phyloP scores from a whole-genome alignment of 2,329 filamentous ascomycete genomes.

The Penicillium sp. region DNA sequence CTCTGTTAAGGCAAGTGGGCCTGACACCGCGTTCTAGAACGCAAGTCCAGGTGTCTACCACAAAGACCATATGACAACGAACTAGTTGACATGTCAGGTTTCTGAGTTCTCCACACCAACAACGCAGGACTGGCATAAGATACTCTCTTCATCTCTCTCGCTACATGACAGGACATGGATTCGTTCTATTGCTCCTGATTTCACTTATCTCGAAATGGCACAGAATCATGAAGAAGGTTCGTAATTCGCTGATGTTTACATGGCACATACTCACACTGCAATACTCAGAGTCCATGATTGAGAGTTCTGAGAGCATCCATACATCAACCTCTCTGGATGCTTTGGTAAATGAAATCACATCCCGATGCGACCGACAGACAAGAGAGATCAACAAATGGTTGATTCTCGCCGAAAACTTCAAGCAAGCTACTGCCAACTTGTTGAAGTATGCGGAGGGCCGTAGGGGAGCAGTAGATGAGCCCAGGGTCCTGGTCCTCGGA shows the following conservation, averaged over 20 bases:
- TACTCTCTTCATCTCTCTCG: no score
- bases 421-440: background rate
- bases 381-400: constrained; percentile 3
- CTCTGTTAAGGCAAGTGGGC: no score
- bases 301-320: background rate
- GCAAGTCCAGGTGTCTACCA: no score
- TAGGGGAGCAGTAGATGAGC: background rate
- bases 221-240: background rate
- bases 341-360: constrained; percentile 1
- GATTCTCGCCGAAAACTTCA: background rate
- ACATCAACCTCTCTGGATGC: background rate
- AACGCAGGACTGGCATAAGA: no score
- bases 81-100: no score
- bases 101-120: no score
- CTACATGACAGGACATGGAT: no score
- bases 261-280: background rate
- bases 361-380: background rate
- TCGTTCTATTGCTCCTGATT: no score
- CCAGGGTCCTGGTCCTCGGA: background rate
- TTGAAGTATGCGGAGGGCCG: background rate
- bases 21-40: no score
- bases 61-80: no score
- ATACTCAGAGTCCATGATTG: background rate
- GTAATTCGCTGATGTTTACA: background rate
- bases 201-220: background rate